These are phyloP conservation scores for Xylariaceae sp. DNA, from an alignment of 2,329 filamentous ascomycete species.

Conservation along the genomic window DNA sequence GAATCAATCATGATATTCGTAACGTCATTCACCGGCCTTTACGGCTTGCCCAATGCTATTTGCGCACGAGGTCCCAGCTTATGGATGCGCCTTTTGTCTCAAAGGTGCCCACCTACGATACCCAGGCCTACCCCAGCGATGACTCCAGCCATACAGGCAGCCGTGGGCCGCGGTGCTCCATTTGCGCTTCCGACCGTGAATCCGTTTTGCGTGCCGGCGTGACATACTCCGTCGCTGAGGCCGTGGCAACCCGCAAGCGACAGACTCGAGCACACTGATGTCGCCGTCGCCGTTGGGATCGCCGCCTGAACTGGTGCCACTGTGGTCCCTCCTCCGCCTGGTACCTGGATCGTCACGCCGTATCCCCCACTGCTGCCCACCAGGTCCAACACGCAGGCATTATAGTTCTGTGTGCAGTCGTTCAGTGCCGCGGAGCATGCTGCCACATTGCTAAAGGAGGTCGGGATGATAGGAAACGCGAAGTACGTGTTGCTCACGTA, in stretches of 20 bases:
- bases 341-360: slow-evolving; percentile 62
- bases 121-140: slow-evolving; percentile 42
- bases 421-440: slow-evolving; percentile 58
- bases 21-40: slow-evolving; percentile 18
- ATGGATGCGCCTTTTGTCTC: not conserved
- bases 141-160: slow-evolving; percentile 38
- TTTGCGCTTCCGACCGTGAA: slow-evolving; percentile 39
- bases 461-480: slow-evolving; percentile 63
- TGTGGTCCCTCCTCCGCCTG: slow-evolving; percentile 59
- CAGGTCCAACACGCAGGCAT: slow-evolving; percentile 58
- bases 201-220: slow-evolving; percentile 33
- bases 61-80: not conserved
- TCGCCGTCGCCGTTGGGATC: slow-evolving; percentile 53
- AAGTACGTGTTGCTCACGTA: slow-evolving; percentile 65
- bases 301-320: slow-evolving; percentile 49
- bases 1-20: slow-evolving; percentile 22
- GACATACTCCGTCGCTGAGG: slow-evolving; percentile 50
- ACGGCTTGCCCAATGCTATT: not conserved
- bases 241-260: slow-evolving; percentile 58
- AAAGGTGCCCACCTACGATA: slow-evolving; percentile 38
- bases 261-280: slow-evolving; percentile 61
- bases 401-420: slow-evolving; percentile 60
- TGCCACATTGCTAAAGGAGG: slow-evolving; percentile 56
- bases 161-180: slow-evolving; percentile 35
- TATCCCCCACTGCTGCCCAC: slow-evolving; percentile 49